Evolutionary conservation across 75 land plant genomes (phyloP).

Genomic region (Ceratopteris richardii): DNA sequence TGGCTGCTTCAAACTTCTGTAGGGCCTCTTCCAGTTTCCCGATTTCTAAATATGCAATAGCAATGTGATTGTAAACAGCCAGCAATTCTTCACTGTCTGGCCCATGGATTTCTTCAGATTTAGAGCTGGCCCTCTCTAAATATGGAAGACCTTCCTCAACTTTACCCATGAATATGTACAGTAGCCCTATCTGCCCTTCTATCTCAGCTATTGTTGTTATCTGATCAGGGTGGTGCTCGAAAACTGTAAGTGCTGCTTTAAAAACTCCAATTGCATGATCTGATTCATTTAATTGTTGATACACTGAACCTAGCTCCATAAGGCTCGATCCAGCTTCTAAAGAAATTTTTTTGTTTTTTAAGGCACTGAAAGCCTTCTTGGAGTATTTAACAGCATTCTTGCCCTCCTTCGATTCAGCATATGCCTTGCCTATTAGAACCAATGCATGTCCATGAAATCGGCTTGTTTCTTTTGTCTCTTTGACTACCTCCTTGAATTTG

Average conservation of each 20-base stretch:
- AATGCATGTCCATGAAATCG: constrained; percentile 8
- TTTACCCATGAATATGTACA: constrained; percentile 12
- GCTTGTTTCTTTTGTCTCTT: constrained; percentile 1
- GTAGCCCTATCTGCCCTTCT: constrained; percentile 26
- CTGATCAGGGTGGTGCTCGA: constrained; percentile 13
- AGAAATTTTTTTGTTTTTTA: constrained; percentile 5
- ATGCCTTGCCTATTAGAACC: constrained; percentile 5
- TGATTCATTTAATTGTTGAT: constrained; percentile 9
- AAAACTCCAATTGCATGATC: constrained; percentile 14
- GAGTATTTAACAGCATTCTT: constrained; percentile 2
- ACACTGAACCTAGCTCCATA: constrained; percentile 14
- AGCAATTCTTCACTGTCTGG: constrained; percentile 13
- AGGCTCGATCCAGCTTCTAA: constrained; percentile 12
- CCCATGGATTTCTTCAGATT: constrained; percentile 12
- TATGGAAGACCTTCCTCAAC: constrained; percentile 17
- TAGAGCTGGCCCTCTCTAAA: constrained; percentile 12
- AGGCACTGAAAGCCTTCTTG: constrained; percentile 2
- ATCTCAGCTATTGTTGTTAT: constrained; percentile 14
- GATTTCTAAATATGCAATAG: constrained; percentile 17
- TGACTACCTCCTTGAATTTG: background rate
- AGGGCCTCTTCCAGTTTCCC: constrained; percentile 10
- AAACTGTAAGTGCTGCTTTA: constrained; percentile 11
- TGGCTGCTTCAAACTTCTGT: constrained; percentile 18
- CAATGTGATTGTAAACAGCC: constrained; percentile 18
- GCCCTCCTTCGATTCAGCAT: constrained; percentile 1